A percentile compares a stretch with the other conserved stretches of the same genome.
phyloP scores from a whole-genome alignment of 495 filamentous ascomycete genomes.

The Aspergillus panamensis region DNA sequence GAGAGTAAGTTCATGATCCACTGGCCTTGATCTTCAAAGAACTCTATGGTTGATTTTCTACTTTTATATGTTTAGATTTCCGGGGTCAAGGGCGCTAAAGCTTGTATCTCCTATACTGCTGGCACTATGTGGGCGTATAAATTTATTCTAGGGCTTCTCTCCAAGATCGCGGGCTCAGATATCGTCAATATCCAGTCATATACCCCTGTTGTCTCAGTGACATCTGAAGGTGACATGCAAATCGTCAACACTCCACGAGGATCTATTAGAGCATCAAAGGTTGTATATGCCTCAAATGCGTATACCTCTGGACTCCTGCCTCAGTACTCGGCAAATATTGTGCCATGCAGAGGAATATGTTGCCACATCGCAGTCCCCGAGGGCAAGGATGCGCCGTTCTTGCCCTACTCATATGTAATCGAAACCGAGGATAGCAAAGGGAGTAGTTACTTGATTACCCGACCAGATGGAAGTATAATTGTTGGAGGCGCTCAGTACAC shows the following conservation, averaged over 20 bases:
- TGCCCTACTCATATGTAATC: constrained; percentile 33
- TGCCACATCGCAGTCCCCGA: constrained; percentile 60
- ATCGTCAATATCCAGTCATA: constrained; percentile 60
- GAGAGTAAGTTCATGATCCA: constrained; percentile 17
- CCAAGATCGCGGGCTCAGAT: constrained; percentile 40
- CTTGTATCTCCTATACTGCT: constrained; percentile 41
- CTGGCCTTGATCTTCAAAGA: no score
- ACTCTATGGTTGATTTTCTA: no score
- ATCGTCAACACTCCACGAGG: constrained; percentile 53
- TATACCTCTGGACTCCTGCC: constrained; percentile 59
- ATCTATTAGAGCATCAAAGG: constrained; percentile 46
- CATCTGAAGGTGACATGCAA: constrained; percentile 31
- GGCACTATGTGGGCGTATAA: constrained; percentile 66
- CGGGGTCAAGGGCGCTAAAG: constrained; percentile 33
- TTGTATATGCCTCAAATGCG: constrained; percentile 71
- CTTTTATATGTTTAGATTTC: constrained; percentile 26
- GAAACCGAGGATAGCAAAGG: constrained; percentile 17
- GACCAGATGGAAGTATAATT: constrained; percentile 70
- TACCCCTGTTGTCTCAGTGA: constrained; percentile 50
- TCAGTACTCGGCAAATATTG: constrained; percentile 55
- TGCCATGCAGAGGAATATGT: constrained; percentile 54
- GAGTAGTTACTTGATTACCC: constrained; percentile 58
- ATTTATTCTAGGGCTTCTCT: constrained; percentile 58
- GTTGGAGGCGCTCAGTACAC: constrained; percentile 56
- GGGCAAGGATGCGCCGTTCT: constrained; percentile 46